Evolutionary conservation across 2,329 filamentous ascomycete species (phyloP), one percentile per base, ranked within the genome.

Genomic region (Sarocladium strictum): DNA sequence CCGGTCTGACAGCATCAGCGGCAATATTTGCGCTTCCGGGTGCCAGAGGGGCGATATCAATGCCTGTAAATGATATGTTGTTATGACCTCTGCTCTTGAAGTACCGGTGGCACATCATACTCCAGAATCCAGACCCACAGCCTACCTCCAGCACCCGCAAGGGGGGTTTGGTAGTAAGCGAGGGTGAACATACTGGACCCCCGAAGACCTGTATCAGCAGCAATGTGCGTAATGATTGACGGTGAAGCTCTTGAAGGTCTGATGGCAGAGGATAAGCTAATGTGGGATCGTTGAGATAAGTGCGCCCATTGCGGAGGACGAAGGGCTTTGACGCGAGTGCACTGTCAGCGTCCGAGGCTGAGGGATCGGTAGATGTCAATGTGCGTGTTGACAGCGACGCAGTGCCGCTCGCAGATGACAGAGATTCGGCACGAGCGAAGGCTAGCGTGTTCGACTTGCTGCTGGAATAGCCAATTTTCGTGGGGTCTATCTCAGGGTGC

Each of bases 101-200:
- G 69, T 89, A 87, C 33, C 89, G 83, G 68, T 96, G 87, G 67
- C 90, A 95, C 75, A 90, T 85, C 70, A 89, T 86, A 62, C 89
- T 92, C 92, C 92, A 97, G 66, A 95, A 89, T 23, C 84, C 93
- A 19, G 87, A 87, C 17, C 92, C 92, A 68, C 93, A 97, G 27
- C 86, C 91, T 32, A 97, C 72, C 65, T 97, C 93, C 23, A 97
- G 77, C 26, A 97, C 86, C 59, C 84, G 85, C 62, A 79, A 79
- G 0, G 92, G 92, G 19, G 89, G 85, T 47, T 83, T 82, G 58
- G 82, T 78, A 41, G 78, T 73, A 54, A 90, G 78, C 27, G 76
- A 76, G 1, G 87, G 85, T 9, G 86, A 87, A 69, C 88, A 92
- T 55, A 94, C 80, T 0, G 90, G 88, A 11, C 84, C 84, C 43